These are phyloP conservation scores for Colletotrichum trifolii DNA, from an alignment of 2,329 filamentous ascomycete species.

Conservation along the genomic window DNA sequence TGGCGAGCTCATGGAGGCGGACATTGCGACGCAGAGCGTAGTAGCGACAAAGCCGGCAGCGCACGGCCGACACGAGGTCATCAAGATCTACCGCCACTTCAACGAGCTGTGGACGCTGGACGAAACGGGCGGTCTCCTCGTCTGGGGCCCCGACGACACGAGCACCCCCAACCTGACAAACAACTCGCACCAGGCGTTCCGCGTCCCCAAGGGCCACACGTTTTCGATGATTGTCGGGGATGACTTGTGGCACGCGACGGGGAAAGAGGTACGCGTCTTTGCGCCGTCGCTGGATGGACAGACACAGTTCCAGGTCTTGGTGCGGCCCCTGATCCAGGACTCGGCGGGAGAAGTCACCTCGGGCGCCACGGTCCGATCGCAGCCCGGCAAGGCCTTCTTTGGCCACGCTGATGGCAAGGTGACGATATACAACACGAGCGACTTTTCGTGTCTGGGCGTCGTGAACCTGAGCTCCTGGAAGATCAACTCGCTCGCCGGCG, in stretches of 20 bases:
- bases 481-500: constrained; percentile 86
- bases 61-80: constrained; percentile 82
- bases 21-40: constrained; percentile 79
- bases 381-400: constrained; percentile 85
- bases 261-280: constrained; percentile 89
- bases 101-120: constrained; percentile 96
- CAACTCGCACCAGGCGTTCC: constrained; percentile 78
- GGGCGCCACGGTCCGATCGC: constrained; percentile 78
- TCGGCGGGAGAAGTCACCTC: constrained; percentile 89
- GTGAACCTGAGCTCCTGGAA: constrained; percentile 94
- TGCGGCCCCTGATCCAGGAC: constrained; percentile 75
- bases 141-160: constrained; percentile 83
- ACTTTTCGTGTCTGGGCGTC: constrained; percentile 82
- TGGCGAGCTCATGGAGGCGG: constrained; percentile 90
- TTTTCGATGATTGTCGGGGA: constrained; percentile 90
- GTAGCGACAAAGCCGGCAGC: constrained; percentile 75
- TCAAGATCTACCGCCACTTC: constrained; percentile 85
- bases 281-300: constrained; percentile 76
- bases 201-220: constrained; percentile 82
- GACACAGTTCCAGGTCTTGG: constrained; percentile 78
- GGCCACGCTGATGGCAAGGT: constrained; percentile 95
- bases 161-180: constrained; percentile 80
- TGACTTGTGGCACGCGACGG: constrained; percentile 87
- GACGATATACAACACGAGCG: constrained; percentile 85
- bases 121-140: constrained; percentile 84